These are phyloP conservation scores for Hypoxylon sp. DNA, from an alignment of 2,329 filamentous ascomycete species.

Conservation along the genomic window DNA sequence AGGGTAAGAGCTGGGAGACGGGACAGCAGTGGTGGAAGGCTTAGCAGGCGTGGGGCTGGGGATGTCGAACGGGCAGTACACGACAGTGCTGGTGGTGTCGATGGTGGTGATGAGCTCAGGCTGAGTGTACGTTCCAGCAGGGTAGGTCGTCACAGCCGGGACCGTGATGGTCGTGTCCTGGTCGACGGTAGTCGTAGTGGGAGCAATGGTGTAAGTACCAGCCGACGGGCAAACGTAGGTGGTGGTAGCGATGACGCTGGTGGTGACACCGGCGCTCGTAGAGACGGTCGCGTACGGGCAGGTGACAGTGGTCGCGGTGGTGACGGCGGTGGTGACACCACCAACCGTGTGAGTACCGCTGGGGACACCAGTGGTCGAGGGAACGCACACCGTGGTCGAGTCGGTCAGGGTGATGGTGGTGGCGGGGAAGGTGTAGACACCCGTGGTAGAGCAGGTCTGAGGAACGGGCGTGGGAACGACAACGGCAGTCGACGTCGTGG, in stretches of 20 bases:
- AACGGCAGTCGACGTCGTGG: conserved; percentile 52
- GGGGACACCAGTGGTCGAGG: conserved; percentile 67
- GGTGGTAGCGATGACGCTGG: conserved; percentile 73
- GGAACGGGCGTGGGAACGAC: conserved; percentile 61
- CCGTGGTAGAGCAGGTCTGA: conserved; percentile 68
- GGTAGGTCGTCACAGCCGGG: conserved; percentile 70
- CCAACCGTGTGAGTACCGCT: conserved; percentile 73
- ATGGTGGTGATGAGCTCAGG: conserved; percentile 72
- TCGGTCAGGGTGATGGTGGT: conserved; percentile 73
- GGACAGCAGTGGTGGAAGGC: conserved; percentile 38
- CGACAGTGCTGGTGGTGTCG: conserved; percentile 71
- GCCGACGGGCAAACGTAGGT: conserved; percentile 76
- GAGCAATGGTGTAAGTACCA: conserved; percentile 79
- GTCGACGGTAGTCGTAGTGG: conserved; percentile 68
- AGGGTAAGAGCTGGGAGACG: conserved; percentile 37
- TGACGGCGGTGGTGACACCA: conserved; percentile 75
- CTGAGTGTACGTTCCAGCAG: conserved; percentile 76
- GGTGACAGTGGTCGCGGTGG: conserved; percentile 70
- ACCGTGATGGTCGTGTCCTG: conserved; percentile 66
- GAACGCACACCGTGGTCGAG: conserved; percentile 72
- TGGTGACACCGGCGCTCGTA: conserved; percentile 66
- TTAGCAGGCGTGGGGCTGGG: conserved; percentile 44
- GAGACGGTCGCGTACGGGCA: conserved; percentile 74
- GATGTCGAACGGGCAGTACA: conserved; percentile 71
- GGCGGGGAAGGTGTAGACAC: conserved; percentile 78